Evolutionary conservation across 495 filamentous ascomycete species (phyloP).

Genomic region (Trichoderma gamsii): DNA sequence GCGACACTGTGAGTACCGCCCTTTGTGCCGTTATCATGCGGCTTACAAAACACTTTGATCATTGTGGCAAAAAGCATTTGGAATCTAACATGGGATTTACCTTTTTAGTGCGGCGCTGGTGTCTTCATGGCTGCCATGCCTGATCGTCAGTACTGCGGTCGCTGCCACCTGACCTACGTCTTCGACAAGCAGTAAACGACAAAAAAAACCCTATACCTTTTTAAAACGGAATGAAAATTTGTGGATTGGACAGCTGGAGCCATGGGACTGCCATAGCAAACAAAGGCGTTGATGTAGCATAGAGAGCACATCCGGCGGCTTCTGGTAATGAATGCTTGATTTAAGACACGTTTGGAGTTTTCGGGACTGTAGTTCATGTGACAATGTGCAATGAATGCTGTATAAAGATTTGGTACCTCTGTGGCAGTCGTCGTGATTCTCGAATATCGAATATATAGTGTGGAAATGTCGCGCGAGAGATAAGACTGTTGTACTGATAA

Average conservation of each 20-base stretch:
- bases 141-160: constrained; percentile 99
- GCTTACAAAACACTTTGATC: not conserved
- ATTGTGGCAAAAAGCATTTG: not conserved
- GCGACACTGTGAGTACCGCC: constrained; percentile 65
- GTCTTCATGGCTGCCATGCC: constrained; percentile 99
- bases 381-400: constrained; percentile 8
- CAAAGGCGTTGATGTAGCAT: constrained; percentile 36
- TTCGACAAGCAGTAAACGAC: constrained; percentile 71
- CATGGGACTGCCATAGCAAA: constrained; percentile 17
- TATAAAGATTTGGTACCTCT: not conserved
- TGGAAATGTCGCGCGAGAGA: not conserved
- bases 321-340: constrained; percentile 15
- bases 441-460: not conserved
- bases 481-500: too few relatives aligned
- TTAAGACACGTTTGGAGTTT: constrained; percentile 9
- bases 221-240: constrained; percentile 24
- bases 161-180: constrained; percentile 99
- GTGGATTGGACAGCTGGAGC: constrained; percentile 21
- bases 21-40: not conserved
- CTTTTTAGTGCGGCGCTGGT: constrained; percentile 85
- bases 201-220: constrained; percentile 17
- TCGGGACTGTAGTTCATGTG: constrained; percentile 13
- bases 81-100: not conserved
- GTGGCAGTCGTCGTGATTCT: not conserved
- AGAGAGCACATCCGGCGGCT: constrained; percentile 20